Evolutionary conservation across 768 basidiomycete species (phyloP).

Genomic region (Astraeus odoratus): DNA sequence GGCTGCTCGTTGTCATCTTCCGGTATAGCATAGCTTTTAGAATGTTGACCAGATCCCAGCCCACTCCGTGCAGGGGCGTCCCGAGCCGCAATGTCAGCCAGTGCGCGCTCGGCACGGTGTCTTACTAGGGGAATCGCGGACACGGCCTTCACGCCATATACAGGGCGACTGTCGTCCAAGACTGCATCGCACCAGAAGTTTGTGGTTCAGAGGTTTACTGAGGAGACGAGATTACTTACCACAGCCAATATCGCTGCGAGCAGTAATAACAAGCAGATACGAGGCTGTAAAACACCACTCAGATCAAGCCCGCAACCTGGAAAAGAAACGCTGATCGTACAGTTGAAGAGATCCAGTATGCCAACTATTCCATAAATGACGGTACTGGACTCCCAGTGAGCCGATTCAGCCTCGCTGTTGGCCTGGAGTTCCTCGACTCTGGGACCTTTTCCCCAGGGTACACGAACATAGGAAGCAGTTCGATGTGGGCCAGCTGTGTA

Average conservation of each 20-base stretch:
- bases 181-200: slow-evolving; percentile 36
- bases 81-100: slow-evolving; percentile 48
- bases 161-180: slow-evolving; percentile 50
- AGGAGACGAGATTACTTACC: slow-evolving; percentile 37
- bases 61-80: slow-evolving; percentile 34
- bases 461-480: slow-evolving; percentile 37
- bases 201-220: slow-evolving; percentile 4
- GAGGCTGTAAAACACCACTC: slow-evolving; percentile 44
- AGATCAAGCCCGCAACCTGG: slow-evolving; percentile 4
- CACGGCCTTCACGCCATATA: slow-evolving; percentile 66
- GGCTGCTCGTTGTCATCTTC: slow-evolving; percentile 41
- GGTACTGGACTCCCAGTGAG: slow-evolving; percentile 50
- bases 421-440: slow-evolving; percentile 45
- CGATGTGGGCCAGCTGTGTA: slow-evolving; percentile 31
- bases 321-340: slow-evolving; percentile 30
- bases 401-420: slow-evolving; percentile 25
- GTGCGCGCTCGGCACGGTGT: slow-evolving; percentile 47
- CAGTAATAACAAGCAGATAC: slow-evolving; percentile 67
- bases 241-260: slow-evolving; percentile 54
- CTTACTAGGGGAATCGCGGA: slow-evolving; percentile 66
- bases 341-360: slow-evolving; percentile 62
- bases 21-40: slow-evolving; percentile 36
- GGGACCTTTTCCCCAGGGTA: slow-evolving; percentile 55
- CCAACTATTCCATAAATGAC: slow-evolving; percentile 75
- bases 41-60: slow-evolving; percentile 5